These are phyloP conservation scores for Cnidoscolus chayamansa DNA, from an alignment of 441 rosid species.

Conservation along the genomic window DNA sequence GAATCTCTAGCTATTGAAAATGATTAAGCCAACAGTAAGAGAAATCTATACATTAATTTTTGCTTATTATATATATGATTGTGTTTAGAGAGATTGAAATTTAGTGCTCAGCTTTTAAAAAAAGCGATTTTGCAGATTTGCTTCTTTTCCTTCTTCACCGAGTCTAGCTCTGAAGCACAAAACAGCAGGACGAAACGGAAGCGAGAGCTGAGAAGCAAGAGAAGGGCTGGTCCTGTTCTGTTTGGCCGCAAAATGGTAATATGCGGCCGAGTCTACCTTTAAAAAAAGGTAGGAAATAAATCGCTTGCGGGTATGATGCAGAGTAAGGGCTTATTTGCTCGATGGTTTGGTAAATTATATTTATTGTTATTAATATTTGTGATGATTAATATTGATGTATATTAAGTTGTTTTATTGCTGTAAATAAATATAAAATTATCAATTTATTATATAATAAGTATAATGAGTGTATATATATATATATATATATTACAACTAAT, in stretches of 20 bases:
- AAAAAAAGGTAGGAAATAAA: not conserved
- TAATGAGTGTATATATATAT: too few species aligned
- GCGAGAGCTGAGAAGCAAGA: constrained; percentile 1
- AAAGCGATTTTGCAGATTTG: not conserved
- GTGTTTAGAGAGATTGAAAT: not conserved
- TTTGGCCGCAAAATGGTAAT: not conserved
- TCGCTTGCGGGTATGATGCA: not conserved
- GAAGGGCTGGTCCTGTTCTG: not conserved
- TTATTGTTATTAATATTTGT: too few species aligned
- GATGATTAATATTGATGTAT: too few species aligned
- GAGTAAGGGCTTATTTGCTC: not conserved
- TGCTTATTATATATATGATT: not conserved
- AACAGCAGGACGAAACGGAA: not conserved
- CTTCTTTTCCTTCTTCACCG: not conserved
- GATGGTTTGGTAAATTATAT: too few species aligned
- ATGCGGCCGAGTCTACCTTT: constrained; percentile 6
- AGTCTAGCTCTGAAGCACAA: not conserved
- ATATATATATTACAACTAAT: too few species aligned
- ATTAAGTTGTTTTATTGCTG: too few species aligned
- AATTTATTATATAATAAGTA: too few species aligned
- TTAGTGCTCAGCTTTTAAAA: not conserved
- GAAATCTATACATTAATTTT: not conserved
- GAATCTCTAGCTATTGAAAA: constrained; percentile 19
- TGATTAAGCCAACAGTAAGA: not conserved
- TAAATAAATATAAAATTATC: too few species aligned